phyloP scores from a whole-genome alignment of 768 basidiomycete species.

The Inosperma sp. region DNA sequence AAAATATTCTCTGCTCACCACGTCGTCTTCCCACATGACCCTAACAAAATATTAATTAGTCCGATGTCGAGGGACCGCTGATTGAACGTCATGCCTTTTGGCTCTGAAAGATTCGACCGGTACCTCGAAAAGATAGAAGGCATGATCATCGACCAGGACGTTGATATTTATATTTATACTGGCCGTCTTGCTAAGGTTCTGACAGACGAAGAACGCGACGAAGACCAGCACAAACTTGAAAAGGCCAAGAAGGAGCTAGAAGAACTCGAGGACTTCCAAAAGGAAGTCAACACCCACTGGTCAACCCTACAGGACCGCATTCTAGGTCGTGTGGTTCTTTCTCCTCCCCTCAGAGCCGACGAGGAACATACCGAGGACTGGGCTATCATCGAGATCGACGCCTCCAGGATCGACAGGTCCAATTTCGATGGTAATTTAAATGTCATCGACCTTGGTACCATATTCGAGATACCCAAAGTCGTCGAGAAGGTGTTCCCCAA shows the following conservation, averaged over 20 bases:
- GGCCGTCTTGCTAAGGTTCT: slow-evolving; percentile 6
- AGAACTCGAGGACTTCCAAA: slow-evolving; percentile 13
- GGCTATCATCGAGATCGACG: too few relatives aligned
- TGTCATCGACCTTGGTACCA: slow-evolving; percentile 25
- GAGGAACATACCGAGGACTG: too few relatives aligned
- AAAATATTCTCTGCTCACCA: slow-evolving; percentile 24
- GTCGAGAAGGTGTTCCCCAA: slow-evolving; percentile 15
- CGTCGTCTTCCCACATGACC: slow-evolving; percentile 17
- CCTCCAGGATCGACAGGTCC: slow-evolving; percentile 20
- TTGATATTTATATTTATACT: background rate
- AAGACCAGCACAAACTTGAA: slow-evolving; percentile 1
- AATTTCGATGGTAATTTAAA: slow-evolving; percentile 25
- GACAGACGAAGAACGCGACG: background rate
- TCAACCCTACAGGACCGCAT: slow-evolving; percentile 15
- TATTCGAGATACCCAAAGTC: slow-evolving; percentile 8
- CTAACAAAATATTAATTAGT: slow-evolving; percentile 19
- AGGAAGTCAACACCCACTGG: slow-evolving; percentile 24
- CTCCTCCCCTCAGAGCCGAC: slow-evolving; percentile 23
- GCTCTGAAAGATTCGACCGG: slow-evolving; percentile 17
- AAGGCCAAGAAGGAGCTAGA: slow-evolving; percentile 8
- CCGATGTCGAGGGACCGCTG: slow-evolving; percentile 11
- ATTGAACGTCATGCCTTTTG: slow-evolving; percentile 23
- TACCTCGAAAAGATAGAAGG: slow-evolving; percentile 14
- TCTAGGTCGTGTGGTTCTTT: slow-evolving; percentile 25
- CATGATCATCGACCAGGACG: slow-evolving; percentile 13